Evolutionary conservation across 495 filamentous ascomycete species (phyloP).

Genomic region (Podospora anserina): DNA sequence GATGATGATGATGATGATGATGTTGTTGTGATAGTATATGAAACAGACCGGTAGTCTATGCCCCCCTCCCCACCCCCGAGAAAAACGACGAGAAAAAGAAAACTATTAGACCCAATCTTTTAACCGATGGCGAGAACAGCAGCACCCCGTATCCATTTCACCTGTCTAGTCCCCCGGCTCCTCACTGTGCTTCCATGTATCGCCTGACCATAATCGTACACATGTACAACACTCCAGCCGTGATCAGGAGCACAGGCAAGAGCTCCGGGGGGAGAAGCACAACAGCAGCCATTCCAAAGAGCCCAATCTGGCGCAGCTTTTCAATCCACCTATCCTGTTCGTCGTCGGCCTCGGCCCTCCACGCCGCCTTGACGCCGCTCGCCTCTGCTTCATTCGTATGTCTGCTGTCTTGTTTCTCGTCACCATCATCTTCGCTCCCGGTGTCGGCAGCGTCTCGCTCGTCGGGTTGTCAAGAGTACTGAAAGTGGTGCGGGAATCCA

Average conservation of each 20-base stretch:
- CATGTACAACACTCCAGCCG: constrained; percentile 28
- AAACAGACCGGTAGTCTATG: constrained; percentile 15
- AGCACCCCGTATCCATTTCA: background rate
- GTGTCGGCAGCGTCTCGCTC: constrained; percentile 24
- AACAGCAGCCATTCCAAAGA: constrained; percentile 31
- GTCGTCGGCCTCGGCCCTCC: constrained; percentile 25
- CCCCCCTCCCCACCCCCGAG: background rate
- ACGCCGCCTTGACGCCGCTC: constrained; percentile 27
- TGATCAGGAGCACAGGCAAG: constrained; percentile 26
- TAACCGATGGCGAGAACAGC: constrained; percentile 7
- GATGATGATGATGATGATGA: too few relatives aligned
- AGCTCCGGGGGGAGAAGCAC: constrained; percentile 39
- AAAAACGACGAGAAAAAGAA: constrained; percentile 3
- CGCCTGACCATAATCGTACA: constrained; percentile 22
- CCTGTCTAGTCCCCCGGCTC: background rate
- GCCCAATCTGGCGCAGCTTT: constrained; percentile 31
- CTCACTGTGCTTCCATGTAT: constrained; percentile 11
- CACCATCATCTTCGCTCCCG: constrained; percentile 16
- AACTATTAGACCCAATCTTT: constrained; percentile 15
- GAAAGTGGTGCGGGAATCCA: constrained; percentile 42
- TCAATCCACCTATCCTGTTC: constrained; percentile 29
- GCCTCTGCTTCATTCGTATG: constrained; percentile 9
- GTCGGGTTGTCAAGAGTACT: constrained; percentile 48
- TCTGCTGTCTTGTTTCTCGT: constrained; percentile 20
- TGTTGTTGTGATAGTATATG: background rate